Conservation (phyloP, 306 rosid genomes). For the Cicer arietinum region DNA sequence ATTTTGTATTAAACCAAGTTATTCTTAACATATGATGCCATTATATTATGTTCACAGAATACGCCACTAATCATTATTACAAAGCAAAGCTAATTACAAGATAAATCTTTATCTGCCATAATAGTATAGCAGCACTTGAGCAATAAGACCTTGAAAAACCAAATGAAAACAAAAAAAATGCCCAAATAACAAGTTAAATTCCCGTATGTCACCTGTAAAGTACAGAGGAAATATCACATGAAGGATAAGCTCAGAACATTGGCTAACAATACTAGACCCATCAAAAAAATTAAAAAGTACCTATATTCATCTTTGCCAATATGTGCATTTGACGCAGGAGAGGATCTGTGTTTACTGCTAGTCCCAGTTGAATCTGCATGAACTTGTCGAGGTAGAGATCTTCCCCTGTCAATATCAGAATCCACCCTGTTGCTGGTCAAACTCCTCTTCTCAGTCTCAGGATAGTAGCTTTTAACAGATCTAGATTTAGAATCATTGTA, state of each 20-base stretch:
- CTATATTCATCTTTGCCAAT: conserved; percentile 75
- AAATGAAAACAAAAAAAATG: neutral
- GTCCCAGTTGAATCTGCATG: conserved; percentile 60
- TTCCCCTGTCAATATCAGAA: conserved; percentile 73
- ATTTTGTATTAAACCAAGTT: neutral
- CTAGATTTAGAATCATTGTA: conserved; percentile 68
- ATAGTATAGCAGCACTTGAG: neutral
- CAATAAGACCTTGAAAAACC: conserved; percentile 20
- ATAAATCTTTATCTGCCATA: conserved; percentile 21
- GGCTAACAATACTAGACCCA: conserved; percentile 13
- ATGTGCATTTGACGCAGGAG: conserved; percentile 70
- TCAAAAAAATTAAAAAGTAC: conserved; percentile 43
- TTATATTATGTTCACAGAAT: conserved; percentile 8
- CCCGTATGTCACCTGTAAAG: neutral
- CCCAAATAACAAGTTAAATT: conserved; percentile 22
- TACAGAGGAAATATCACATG: conserved; percentile 15
- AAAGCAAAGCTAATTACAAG: conserved; percentile 11
- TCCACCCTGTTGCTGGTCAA: conserved; percentile 69
- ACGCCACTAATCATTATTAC: conserved; percentile 6
- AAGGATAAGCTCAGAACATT: conserved; percentile 4
- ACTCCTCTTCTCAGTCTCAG: conserved; percentile 77
- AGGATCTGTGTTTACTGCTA: conserved; percentile 69
- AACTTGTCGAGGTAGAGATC: conserved; percentile 75
- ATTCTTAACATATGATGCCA: neutral
- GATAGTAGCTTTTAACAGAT: conserved; percentile 63